Evolutionary conservation across 1,284 basidiomycete genomes (phyloP), one percentile per base, ranked within the genome.

Genomic region (Mycena citricolor): DNA sequence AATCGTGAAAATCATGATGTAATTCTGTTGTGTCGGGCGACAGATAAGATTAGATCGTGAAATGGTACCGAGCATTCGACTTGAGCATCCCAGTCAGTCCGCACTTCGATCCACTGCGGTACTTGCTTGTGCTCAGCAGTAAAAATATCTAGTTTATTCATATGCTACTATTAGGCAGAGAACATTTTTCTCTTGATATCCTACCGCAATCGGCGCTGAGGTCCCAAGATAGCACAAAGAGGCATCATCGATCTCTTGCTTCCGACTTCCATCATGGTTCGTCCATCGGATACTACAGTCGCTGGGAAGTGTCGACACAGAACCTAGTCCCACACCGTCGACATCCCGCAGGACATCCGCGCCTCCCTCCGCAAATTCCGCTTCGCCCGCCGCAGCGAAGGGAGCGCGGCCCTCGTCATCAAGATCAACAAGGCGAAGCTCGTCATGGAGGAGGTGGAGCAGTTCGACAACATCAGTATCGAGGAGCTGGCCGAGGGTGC

Each of bases 401-500:
- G 82, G 22, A 85, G 75, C 57, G 83, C 88, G 19, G 91, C 89
- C 4, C 70, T 94, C 52, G 73, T 91, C 51, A 81, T 93, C 62
- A 92, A 91, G 79, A 90, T 94, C 66, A 85, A 92, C 73, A 91
- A 90, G 71, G 63, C 74, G 32, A 74, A 81, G 57, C 74, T 93
- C 47, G 61, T 81, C 54, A 86, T 94, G 83, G 84, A 86, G 58
- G 83, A 90, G 57, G 86, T 84, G 25, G 88, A 91, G 53, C 79
- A 83, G 57, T 84, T 89, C 53, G 83, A 88, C 61, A 70, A 80
- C 51, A 81, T 89, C 51, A 74, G 72, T 46, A 79, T 91, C 46
- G 88, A 90, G 56, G 90, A 94, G 24, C 79, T 94, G 29, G 88
- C 81, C 11, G 86, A 94, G 68, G 90, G 90, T 90, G 49, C 49